Percentiles rank a stretch among this genome's conserved stretches.
Evolutionary conservation across 305 asterid genomes (phyloP).

Genomic region (Andrographis paniculata): DNA sequence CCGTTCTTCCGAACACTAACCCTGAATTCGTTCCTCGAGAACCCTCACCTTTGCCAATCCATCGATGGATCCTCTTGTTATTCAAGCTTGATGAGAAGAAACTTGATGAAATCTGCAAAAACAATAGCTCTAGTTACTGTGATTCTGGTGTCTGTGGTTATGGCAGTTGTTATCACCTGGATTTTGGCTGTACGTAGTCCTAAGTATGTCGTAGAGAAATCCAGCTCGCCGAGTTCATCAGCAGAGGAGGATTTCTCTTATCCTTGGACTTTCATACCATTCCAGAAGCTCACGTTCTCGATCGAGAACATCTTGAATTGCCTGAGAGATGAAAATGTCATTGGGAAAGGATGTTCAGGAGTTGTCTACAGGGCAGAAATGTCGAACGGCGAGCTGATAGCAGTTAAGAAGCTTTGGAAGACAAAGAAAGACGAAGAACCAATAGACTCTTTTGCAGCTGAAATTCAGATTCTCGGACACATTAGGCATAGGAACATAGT

Average conservation of each 20-base stretch:
- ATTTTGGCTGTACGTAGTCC: constrained; percentile 39
- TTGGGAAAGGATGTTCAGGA: constrained; percentile 89
- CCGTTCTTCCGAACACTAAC: constrained; percentile 68
- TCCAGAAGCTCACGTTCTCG: constrained; percentile 61
- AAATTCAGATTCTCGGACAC: constrained; percentile 89
- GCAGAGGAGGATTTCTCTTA: constrained; percentile 65
- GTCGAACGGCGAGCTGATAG: constrained; percentile 74
- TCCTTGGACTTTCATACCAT: constrained; percentile 89
- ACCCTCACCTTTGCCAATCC: constrained; percentile 64
- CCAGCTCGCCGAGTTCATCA: constrained; percentile 24
- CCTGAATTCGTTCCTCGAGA: constrained; percentile 49
- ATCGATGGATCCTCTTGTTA: constrained; percentile 65
- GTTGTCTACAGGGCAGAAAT: constrained; percentile 78
- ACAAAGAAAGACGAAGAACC: constrained; percentile 61
- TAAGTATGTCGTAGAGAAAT: constrained; percentile 35
- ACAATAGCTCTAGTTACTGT: constrained; percentile 44
- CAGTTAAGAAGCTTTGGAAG: constrained; percentile 92
- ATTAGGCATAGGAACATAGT: constrained; percentile 90
- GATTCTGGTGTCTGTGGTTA: constrained; percentile 34
- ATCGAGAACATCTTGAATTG: constrained; percentile 70
- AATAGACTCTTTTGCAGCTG: constrained; percentile 82
- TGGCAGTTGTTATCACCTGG: constrained; percentile 47
- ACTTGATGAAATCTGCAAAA: constrained; percentile 41
- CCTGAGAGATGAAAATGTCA: constrained; percentile 62
- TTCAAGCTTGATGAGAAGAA: constrained; percentile 26